Conservation (phyloP, 345 rosid genomes). For the Brassica carinata region DNA sequence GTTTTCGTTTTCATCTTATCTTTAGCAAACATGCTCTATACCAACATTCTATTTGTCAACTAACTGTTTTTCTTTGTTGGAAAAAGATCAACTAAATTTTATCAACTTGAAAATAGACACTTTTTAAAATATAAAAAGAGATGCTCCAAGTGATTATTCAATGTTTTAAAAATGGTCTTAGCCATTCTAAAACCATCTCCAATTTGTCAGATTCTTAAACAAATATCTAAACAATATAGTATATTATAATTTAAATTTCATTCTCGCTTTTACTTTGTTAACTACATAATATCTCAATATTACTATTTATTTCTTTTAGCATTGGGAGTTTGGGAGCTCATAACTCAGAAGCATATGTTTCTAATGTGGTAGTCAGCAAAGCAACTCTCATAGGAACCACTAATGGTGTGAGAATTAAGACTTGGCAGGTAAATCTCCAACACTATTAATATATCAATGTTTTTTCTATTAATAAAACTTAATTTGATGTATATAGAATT, state of each 20-base stretch:
- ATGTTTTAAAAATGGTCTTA: not conserved
- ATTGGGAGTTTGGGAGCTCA: constrained; percentile 87
- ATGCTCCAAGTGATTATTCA: not conserved
- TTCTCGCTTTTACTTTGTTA: not conserved
- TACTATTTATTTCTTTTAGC: constrained; percentile 37
- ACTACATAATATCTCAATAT: not conserved
- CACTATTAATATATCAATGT: not conserved
- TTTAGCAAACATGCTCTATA: constrained; percentile 22
- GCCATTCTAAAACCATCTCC: not conserved
- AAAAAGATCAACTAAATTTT: constrained; percentile 26
- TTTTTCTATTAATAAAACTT: not conserved
- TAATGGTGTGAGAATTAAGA: constrained; percentile 89
- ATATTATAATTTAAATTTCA: not conserved
- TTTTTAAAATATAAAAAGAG: not conserved
- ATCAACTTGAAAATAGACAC: constrained; percentile 18
- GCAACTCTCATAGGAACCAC: constrained; percentile 69
- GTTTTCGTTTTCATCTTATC: not conserved
- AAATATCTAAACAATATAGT: not conserved
- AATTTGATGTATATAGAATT: not conserved
- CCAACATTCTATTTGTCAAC: constrained; percentile 2
- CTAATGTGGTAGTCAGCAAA: constrained; percentile 67
- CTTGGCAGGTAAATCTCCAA: constrained; percentile 75
- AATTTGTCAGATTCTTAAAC: not conserved
- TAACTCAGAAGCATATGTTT: constrained; percentile 63
- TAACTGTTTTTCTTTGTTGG: constrained; percentile 24